Percentiles rank a stretch among this genome's conserved stretches.
Conservation (phyloP, 768 basidiomycete genomes). For the Lentinula edodes region DNA sequence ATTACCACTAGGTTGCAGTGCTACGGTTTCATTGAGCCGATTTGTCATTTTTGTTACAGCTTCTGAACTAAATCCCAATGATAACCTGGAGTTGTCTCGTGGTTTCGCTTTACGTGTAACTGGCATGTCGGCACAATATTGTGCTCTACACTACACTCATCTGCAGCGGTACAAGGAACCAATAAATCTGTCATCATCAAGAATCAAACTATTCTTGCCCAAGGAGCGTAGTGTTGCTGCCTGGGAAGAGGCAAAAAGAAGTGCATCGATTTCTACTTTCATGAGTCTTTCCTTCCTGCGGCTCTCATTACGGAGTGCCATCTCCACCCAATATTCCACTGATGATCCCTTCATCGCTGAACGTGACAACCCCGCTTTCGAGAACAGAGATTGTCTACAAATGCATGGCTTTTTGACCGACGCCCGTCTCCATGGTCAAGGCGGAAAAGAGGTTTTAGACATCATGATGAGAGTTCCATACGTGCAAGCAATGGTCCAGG, state of each 20-base stretch:
- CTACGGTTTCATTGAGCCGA: slow-evolving; percentile 53
- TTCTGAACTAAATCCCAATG: slow-evolving; percentile 75
- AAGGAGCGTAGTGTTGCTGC: slow-evolving; percentile 45
- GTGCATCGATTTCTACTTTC: slow-evolving; percentile 25
- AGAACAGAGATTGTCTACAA: slow-evolving; percentile 38
- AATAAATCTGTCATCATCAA: slow-evolving; percentile 32
- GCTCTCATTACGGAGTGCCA: slow-evolving; percentile 51
- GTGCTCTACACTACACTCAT: slow-evolving; percentile 38
- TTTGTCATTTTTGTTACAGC: slow-evolving; percentile 67
- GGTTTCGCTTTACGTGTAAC: slow-evolving; percentile 57
- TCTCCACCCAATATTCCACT: slow-evolving; percentile 61
- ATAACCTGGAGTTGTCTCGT: slow-evolving; percentile 58
- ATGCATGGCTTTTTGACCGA: slow-evolving; percentile 15
- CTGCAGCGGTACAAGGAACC: slow-evolving; percentile 29
- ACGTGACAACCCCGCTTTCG: slow-evolving; percentile 40
- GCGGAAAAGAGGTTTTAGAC: slow-evolving; percentile 36
- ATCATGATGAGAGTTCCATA: slow-evolving; percentile 47
- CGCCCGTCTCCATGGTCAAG: slow-evolving; percentile 11
- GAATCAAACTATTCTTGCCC: slow-evolving; percentile 51
- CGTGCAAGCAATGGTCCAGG: slow-evolving; percentile 45
- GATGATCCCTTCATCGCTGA: slow-evolving; percentile 60
- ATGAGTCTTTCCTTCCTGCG: slow-evolving; percentile 41
- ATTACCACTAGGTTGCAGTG: slow-evolving; percentile 50
- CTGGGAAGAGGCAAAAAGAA: slow-evolving; percentile 32
- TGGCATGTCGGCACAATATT: slow-evolving; percentile 49